Conservation (phyloP, 441 rosid genomes). For the Pelargonium fulgidum region DNA sequence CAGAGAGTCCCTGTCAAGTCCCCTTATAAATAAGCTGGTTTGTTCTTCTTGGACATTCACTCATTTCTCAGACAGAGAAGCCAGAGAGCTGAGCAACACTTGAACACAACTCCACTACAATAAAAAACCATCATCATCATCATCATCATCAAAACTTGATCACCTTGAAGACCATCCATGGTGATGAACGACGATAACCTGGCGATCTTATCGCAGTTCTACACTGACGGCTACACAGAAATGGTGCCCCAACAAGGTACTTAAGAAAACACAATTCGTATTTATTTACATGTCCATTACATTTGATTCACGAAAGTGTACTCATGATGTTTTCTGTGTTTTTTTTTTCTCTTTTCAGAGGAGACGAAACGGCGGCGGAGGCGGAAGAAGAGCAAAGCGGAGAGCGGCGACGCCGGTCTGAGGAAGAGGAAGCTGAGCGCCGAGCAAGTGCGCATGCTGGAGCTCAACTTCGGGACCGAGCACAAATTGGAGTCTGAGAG, state of each 20-base stretch:
- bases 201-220: slow-evolving; percentile 43
- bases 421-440: slow-evolving; percentile 5
- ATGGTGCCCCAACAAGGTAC: slow-evolving; percentile 51
- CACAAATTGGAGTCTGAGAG: background rate
- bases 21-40: slow-evolving; percentile 3
- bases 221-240: slow-evolving; percentile 23
- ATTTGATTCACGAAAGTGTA: too few relatives aligned
- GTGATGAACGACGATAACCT: slow-evolving; percentile 29
- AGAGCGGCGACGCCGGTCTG: background rate
- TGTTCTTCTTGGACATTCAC: background rate
- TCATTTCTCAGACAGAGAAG: background rate
- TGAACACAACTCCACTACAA: background rate
- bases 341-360: slow-evolving; percentile 12
- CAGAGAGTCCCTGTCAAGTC: background rate
- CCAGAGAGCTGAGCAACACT: background rate
- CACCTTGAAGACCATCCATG: background rate
- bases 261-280: background rate
- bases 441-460: background rate
- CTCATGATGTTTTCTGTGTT: background rate
- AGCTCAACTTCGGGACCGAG: slow-evolving; percentile 5
- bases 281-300: too few relatives aligned
- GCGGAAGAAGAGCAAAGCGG: slow-evolving; percentile 43
- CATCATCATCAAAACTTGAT: too few relatives aligned
- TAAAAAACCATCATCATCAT: too few relatives aligned
- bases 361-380: slow-evolving; percentile 46